Base-by-base conservation (phyloP, 192 early-diverging fungal genomes). In the Dispira parvispora region DNA sequence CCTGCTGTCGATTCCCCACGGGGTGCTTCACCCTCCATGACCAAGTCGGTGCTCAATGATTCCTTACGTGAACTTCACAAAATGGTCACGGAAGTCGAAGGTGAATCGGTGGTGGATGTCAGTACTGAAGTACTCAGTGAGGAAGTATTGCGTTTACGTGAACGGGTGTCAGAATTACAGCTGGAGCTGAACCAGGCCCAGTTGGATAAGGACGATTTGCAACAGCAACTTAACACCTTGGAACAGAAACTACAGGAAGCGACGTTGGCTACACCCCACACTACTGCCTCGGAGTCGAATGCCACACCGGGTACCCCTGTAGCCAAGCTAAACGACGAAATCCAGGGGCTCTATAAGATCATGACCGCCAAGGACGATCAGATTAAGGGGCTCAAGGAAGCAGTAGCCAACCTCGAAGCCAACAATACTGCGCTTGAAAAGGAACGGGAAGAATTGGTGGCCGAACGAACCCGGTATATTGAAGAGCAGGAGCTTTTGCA, bases 351-450 rank as follows among this genome's bases (percentile, higher is more conserved):
- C 26, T 23, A 11, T 21, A 62, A 10, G 43, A 65, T 66, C 25
- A 11, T 65, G 1, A 69, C 57, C 0, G 71, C 73, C 20, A 66
- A 75, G 9, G 71, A 77, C 42, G 74, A 74, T 27, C 68, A 72
- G 43, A 63, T 74, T 18, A 54, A 70, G 10, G 68, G 63, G 4
- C 62, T 84, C 14, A 74, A 80, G 56, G 66, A 70, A 20, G 80
- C 73, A 50, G 72, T 83, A 18, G 71, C 74, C 2, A 82, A 83
- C 69, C 77, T 81, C 26, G 82, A 78, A 46, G 10, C 65, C 0
- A 46, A 73, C 23, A 87, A 87, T 63, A 73, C 74, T 45, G 74
- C 73, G 46, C 62, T 81, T 23, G 69, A 71, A 53, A 64, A 67
- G 18, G 78, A 80, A 44, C 69, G 78, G 45, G 78, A 76, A 16